phyloP scores from a whole-genome alignment of 495 filamentous ascomycete genomes.

The Penicillium robsamsonii region DNA sequence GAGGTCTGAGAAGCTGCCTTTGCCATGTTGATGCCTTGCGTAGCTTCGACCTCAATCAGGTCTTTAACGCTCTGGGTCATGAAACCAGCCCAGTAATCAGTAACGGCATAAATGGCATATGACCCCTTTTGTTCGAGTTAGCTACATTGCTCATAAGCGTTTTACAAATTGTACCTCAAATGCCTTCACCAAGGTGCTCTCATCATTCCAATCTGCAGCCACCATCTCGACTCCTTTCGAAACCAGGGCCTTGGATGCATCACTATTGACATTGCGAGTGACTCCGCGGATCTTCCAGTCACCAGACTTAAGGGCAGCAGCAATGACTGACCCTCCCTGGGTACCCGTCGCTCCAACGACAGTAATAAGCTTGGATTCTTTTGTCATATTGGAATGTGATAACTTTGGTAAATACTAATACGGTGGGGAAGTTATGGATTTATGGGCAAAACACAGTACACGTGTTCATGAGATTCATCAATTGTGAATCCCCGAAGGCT shows the following conservation, averaged over 20 bases:
- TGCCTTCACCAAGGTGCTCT: constrained; percentile 35
- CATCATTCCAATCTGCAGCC: constrained; percentile 42
- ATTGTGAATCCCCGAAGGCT: no score
- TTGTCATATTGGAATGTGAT: no score
- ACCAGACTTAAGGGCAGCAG: constrained; percentile 27
- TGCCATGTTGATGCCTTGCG: constrained; percentile 28
- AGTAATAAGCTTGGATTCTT: constrained; percentile 8
- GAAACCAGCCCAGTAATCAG: constrained; percentile 46
- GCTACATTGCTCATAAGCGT: not conserved
- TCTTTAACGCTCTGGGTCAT: constrained; percentile 3
- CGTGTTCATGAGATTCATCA: no score
- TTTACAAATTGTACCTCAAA: constrained; percentile 27
- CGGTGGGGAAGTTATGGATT: no score
- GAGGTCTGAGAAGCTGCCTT: constrained; percentile 25
- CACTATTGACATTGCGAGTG: constrained; percentile 39
- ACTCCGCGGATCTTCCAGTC: constrained; percentile 44
- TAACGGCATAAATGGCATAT: constrained; percentile 49
- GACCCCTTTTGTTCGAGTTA: constrained; percentile 26
- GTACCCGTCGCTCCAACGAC: constrained; percentile 45
- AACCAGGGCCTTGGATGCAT: constrained; percentile 33
- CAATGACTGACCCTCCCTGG: constrained; percentile 47
- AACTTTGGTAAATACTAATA: no score
- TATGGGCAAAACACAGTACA: no score
- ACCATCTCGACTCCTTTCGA: constrained; percentile 46
- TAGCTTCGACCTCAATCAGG: constrained; percentile 11